Conservation (phyloP, 73 alveolate genomes). For the Paramecium biaurelia region DNA sequence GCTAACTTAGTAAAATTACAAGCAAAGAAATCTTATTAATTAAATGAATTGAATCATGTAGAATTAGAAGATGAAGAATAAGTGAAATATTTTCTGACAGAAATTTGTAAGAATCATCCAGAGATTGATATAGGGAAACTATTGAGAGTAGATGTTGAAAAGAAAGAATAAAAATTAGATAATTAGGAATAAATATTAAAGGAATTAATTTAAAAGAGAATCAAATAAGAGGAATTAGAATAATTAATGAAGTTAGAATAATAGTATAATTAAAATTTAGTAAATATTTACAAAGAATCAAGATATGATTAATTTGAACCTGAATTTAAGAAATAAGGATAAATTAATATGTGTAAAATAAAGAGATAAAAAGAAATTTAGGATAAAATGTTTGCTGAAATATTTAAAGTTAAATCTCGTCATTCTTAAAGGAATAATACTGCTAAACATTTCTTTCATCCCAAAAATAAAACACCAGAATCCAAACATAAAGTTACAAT, state of each 20-base stretch:
- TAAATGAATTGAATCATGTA: neutral
- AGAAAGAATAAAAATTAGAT: neutral
- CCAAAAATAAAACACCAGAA: neutral
- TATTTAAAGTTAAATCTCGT: neutral
- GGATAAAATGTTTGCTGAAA: neutral
- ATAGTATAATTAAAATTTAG: neutral
- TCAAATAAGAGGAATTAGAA: neutral
- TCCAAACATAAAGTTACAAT: neutral
- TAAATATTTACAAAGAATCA: neutral
- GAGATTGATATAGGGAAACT: neutral
- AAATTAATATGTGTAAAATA: neutral
- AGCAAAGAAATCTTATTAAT: neutral
- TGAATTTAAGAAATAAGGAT: neutral
- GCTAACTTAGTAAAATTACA: neutral
- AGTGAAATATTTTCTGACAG: neutral
- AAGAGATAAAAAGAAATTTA: neutral
- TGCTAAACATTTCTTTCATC: neutral
- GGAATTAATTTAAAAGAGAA: neutral
- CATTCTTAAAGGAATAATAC: neutral
- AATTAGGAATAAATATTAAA: neutral
- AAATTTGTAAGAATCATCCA: neutral
- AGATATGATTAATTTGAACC: slow-evolving; percentile 28
- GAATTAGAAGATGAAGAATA: slow-evolving; percentile 14
- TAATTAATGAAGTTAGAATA: neutral
- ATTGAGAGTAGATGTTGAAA: neutral